A percentile compares a stretch with the other conserved stretches of the same genome.
Evolutionary conservation across 2,329 filamentous ascomycete genomes (phyloP).

Genomic region (Periglandula ipomoeae): DNA sequence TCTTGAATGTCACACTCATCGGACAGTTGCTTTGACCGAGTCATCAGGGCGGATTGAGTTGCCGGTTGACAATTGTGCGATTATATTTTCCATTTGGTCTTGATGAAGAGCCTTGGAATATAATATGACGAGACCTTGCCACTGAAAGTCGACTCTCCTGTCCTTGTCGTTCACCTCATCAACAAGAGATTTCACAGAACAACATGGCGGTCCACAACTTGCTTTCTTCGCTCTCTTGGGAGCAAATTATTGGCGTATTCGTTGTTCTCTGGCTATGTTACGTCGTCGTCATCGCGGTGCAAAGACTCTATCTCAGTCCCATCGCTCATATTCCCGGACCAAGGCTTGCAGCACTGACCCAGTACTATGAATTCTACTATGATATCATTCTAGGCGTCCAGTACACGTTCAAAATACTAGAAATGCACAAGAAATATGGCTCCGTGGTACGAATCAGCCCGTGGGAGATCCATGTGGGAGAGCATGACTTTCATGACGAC

Average conservation of each 20-base stretch:
- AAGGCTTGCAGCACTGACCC: conserved; percentile 28
- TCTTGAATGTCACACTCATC: neutral
- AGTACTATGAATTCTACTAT: conserved; percentile 34
- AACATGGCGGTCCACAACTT: conserved; percentile 12
- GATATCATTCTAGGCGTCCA: conserved; percentile 31
- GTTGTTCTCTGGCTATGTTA: conserved; percentile 21
- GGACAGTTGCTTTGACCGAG: neutral
- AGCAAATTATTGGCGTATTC: conserved; percentile 16
- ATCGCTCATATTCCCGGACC: conserved; percentile 30
- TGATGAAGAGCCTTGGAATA: neutral
- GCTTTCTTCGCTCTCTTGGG: conserved; percentile 15
- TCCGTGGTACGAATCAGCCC: conserved; percentile 30
- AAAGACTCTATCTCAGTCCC: conserved; percentile 28
- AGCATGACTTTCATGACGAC: conserved; percentile 29
- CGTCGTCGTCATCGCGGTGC: conserved; percentile 18
- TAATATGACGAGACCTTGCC: neutral
- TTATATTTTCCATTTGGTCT: neutral
- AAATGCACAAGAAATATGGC: conserved; percentile 33
- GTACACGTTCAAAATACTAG: conserved; percentile 31
- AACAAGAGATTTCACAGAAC: neutral
- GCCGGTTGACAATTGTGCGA: neutral
- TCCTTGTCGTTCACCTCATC: neutral
- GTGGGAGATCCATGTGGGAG: conserved; percentile 29
- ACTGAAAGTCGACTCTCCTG: neutral
- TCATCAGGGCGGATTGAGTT: neutral